Percentiles rank a stretch among this genome's conserved stretches.
phyloP scores from a whole-genome alignment of 1,284 basidiomycete species.

The Wolfiporia cocos region DNA sequence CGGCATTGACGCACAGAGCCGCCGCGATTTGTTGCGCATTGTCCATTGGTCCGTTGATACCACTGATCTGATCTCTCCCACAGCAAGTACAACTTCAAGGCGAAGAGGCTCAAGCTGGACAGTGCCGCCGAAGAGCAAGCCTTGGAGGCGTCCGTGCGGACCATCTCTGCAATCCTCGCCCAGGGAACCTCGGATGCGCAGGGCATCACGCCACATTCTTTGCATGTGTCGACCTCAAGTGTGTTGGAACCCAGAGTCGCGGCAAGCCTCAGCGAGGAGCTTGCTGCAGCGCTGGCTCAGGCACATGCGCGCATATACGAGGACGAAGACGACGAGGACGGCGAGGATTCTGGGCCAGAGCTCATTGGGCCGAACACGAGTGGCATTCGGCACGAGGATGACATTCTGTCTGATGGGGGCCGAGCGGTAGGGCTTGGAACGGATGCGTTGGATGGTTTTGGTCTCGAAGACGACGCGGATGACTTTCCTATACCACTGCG shows the following conservation, averaged over 20 bases:
- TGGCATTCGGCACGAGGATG: background rate
- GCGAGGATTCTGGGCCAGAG: background rate
- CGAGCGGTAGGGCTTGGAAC: too few species aligned
- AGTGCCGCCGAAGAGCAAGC: constrained; percentile 42
- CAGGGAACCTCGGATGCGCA: constrained; percentile 26
- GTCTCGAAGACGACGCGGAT: background rate
- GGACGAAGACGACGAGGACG: constrained; percentile 9
- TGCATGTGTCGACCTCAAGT: constrained; percentile 24
- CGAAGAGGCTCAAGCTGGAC: constrained; percentile 53
- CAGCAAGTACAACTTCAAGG: constrained; percentile 73
- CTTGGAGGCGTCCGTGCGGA: constrained; percentile 63
- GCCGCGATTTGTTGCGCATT: background rate
- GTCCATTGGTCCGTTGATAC: background rate
- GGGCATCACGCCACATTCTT: too few species aligned
- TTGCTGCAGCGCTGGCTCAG: constrained; percentile 69
- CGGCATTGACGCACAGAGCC: background rate
- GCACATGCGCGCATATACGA: constrained; percentile 32
- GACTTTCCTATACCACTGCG: background rate
- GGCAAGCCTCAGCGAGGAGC: constrained; percentile 60
- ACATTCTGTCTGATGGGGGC: background rate
- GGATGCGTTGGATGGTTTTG: background rate
- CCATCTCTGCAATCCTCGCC: constrained; percentile 58
- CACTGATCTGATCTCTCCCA: constrained; percentile 9
- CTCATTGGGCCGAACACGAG: background rate
- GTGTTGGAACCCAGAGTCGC: constrained; percentile 56